Conservation (phyloP, 306 rosid genomes). For the Quercus bicolor region DNA sequence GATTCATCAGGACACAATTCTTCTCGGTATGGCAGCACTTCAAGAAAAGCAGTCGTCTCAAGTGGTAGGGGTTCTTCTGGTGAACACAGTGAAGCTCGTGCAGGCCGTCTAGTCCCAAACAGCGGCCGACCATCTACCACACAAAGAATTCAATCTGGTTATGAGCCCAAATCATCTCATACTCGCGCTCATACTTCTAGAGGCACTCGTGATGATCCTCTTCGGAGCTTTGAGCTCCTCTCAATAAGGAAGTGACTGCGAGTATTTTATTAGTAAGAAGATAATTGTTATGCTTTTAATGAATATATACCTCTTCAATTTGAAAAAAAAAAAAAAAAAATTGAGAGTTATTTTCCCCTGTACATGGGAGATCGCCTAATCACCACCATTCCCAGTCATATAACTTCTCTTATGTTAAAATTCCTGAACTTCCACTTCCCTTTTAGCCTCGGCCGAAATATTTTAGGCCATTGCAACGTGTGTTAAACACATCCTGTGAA, state of each 20-base stretch:
- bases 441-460: conserved; percentile 24
- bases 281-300: conserved; percentile 1
- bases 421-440: conserved; percentile 23
- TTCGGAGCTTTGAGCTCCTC: conserved; percentile 83
- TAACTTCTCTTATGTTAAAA: conserved; percentile 9
- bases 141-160: conserved; percentile 46
- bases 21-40: conserved; percentile 80
- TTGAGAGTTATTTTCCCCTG: conserved; percentile 27
- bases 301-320: conserved; percentile 24
- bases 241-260: conserved; percentile 62
- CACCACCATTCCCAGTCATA: conserved; percentile 21
- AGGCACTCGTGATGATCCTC: conserved; percentile 76
- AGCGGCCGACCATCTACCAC: conserved; percentile 55
- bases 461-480: conserved; percentile 39
- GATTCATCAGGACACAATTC: conserved; percentile 56
- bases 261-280: background rate
- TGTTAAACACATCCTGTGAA: conserved; percentile 15
- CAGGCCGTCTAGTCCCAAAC: conserved; percentile 43
- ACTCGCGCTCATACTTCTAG: conserved; percentile 42
- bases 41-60: conserved; percentile 62
- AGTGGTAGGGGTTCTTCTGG: conserved; percentile 70
- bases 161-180: conserved; percentile 53
- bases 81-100: conserved; percentile 61
- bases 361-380: conserved; percentile 33
- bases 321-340: background rate